Evolutionary conservation across 441 rosid species (phyloP), one percentile per base, ranked within the genome.

Genomic region (Erodium moschatum): DNA sequence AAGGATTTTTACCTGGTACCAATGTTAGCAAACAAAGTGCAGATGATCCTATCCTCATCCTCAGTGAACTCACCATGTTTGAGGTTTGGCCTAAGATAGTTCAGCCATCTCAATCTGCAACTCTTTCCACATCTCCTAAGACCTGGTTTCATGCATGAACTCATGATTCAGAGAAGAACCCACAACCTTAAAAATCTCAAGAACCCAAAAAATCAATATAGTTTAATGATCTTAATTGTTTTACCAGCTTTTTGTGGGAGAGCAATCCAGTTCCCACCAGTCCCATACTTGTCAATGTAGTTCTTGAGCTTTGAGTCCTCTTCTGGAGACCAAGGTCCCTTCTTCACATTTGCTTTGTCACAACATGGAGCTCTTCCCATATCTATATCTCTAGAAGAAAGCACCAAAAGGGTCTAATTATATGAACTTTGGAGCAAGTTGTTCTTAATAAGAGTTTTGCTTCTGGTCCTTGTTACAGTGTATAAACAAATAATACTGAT

Each of bases 331-430:
- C 90, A 84, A 68, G 88, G 91, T 20, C 91, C 91, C 66, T 79
- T 82, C 83, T 84, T 86, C 81, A 84, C 88, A 65, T 78, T 86
- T 38, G 87, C 83, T 72, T 86, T 86, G 78, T 86, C 90, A 69
- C 88, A 84, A 66, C 90, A 86, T 72, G 90, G 90, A 76, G 90
- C 88, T 33, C 90, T 80, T 21, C 90, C 90, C 88, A 86, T 86
- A 29, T 63, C 65, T 70, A n/a, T 67, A 10, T 64, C 48, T 66
- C 70, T 10, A 20, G 44, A 3, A 38, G 0, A 46, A 69, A 63
- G 35, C 50, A 11, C 13, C 69, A 52, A 29, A 50, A 40, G 52
- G 20, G 20, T 73, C 68, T 63, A 21, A 42, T 40, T 8, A 6
- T 10, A 68, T 66, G 63, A 67, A 48, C 69, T 71, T 74, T 18